A percentile compares a stretch with the other conserved stretches of the same genome.
Evolutionary conservation across 805 yeast genomes (phyloP).

Genomic region (Candida lessepsii): DNA sequence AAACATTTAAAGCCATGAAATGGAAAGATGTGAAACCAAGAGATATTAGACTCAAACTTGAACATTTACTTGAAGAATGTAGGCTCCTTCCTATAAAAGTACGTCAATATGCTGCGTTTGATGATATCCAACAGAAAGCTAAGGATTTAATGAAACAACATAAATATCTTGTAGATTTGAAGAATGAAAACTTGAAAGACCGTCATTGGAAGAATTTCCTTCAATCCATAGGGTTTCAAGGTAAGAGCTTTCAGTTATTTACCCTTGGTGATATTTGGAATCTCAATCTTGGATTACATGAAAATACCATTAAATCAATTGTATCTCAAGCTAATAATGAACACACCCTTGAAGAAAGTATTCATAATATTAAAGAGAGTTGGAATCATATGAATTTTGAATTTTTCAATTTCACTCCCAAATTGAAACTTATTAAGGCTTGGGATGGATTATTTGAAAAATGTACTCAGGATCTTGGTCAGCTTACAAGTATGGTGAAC

Average conservation of each 20-base stretch:
- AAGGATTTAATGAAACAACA: slow-evolving; percentile 39
- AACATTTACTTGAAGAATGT: slow-evolving; percentile 45
- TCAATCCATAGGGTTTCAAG: slow-evolving; percentile 28
- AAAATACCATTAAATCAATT: slow-evolving; percentile 44
- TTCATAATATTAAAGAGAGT: slow-evolving; percentile 46
- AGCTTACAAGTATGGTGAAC: slow-evolving; percentile 65
- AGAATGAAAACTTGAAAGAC: slow-evolving; percentile 54
- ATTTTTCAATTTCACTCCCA: slow-evolving; percentile 50
- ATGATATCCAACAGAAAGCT: slow-evolving; percentile 48
- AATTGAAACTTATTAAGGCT: slow-evolving; percentile 56
- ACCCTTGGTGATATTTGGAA: slow-evolving; percentile 63
- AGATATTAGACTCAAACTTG: slow-evolving; percentile 47
- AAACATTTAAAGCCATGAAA: slow-evolving; percentile 34
- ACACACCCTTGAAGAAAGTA: slow-evolving; percentile 55
- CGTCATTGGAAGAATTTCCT: slow-evolving; percentile 65
- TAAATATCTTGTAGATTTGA: slow-evolving; percentile 45
- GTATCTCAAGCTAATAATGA: slow-evolving; percentile 73
- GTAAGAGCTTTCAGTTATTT: slow-evolving; percentile 26
- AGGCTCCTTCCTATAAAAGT: slow-evolving; percentile 56
- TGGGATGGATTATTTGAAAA: slow-evolving; percentile 65
- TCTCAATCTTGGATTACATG: slow-evolving; percentile 49
- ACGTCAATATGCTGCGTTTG: slow-evolving; percentile 69
- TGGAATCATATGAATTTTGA: slow-evolving; percentile 61
- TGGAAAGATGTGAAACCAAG: slow-evolving; percentile 55
- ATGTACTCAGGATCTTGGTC: slow-evolving; percentile 58